Conservation (phyloP, 2,329 filamentous ascomycete genomes). For the Verticillium nonalfalfae region DNA sequence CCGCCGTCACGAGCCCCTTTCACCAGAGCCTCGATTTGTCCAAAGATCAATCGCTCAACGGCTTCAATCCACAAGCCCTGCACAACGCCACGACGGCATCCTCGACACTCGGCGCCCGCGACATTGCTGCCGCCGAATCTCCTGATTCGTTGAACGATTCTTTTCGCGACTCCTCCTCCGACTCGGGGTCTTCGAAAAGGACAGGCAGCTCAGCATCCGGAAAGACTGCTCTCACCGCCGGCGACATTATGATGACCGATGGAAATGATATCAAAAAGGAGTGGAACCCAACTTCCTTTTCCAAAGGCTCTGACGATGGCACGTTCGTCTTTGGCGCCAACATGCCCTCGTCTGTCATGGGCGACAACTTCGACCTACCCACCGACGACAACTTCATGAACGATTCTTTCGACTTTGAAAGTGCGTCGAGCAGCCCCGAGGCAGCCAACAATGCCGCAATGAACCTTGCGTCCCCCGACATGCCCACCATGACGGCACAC, state of each 20-base stretch:
- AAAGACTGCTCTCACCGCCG: conserved; percentile 31
- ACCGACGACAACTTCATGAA: conserved; percentile 38
- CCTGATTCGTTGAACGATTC: conserved; percentile 31
- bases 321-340: conserved; percentile 26
- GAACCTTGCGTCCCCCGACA: conserved; percentile 35
- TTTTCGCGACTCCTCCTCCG: conserved; percentile 44
- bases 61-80: conserved; percentile 7
- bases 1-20: conserved; percentile 21
- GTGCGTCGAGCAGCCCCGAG: conserved; percentile 51
- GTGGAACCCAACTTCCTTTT: conserved; percentile 25
- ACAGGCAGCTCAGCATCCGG: conserved; percentile 39
- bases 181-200: conserved; percentile 44
- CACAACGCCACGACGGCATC: conserved; percentile 8
- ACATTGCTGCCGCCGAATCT: conserved; percentile 28
- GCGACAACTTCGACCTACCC: conserved; percentile 19
- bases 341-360: conserved; percentile 15
- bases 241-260: conserved; percentile 37
- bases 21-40: conserved; percentile 3
- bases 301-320: conserved; percentile 22
- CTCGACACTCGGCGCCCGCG: conserved; percentile 9
- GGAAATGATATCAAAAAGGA: conserved; percentile 29
- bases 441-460: conserved; percentile 15
- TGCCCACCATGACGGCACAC: conserved; percentile 31
- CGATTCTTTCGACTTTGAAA: conserved; percentile 50
- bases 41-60: neutral